Evolutionary conservation across 768 basidiomycete species (phyloP).

Genomic region (Mycena epipterygia): DNA sequence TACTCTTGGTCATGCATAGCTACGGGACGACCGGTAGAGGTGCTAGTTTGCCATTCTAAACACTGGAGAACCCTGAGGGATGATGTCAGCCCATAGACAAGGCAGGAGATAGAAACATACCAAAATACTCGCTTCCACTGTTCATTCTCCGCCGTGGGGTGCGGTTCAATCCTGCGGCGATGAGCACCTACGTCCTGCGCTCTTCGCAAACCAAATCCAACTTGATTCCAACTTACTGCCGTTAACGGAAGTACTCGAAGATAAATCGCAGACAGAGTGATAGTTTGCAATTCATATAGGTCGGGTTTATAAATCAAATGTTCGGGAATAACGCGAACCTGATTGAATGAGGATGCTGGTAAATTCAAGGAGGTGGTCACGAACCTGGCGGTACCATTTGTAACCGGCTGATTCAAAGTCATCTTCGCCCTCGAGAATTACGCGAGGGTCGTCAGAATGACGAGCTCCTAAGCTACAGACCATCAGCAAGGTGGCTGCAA

Average conservation of each 20-base stretch:
- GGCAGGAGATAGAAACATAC: constrained; percentile 28
- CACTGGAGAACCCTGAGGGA: constrained; percentile 37
- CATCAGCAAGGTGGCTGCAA: constrained; percentile 51
- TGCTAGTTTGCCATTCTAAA: constrained; percentile 41
- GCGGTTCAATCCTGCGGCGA: constrained; percentile 49
- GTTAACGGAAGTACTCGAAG: constrained; percentile 54
- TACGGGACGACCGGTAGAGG: constrained; percentile 67
- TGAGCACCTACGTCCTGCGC: constrained; percentile 75
- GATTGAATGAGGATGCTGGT: constrained; percentile 34
- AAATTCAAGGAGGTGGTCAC: neutral
- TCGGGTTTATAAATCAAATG: constrained; percentile 25
- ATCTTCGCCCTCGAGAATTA: constrained; percentile 59
- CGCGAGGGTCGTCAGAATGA: constrained; percentile 70
- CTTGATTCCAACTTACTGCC: constrained; percentile 70
- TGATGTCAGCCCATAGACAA: neutral
- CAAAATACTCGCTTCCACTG: constrained; percentile 72
- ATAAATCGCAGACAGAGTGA: constrained; percentile 52
- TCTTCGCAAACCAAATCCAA: constrained; percentile 68
- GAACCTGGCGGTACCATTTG: constrained; percentile 64
- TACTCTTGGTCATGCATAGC: constrained; percentile 72
- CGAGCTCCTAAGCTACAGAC: constrained; percentile 69
- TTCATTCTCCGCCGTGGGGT: constrained; percentile 64
- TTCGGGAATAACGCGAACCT: constrained; percentile 42
- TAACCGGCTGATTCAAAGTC: constrained; percentile 63
- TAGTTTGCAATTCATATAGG: constrained; percentile 30